Evolutionary conservation across 1,139 yeast species (phyloP).

Genomic region (Geotrichum cucujoidarum): DNA sequence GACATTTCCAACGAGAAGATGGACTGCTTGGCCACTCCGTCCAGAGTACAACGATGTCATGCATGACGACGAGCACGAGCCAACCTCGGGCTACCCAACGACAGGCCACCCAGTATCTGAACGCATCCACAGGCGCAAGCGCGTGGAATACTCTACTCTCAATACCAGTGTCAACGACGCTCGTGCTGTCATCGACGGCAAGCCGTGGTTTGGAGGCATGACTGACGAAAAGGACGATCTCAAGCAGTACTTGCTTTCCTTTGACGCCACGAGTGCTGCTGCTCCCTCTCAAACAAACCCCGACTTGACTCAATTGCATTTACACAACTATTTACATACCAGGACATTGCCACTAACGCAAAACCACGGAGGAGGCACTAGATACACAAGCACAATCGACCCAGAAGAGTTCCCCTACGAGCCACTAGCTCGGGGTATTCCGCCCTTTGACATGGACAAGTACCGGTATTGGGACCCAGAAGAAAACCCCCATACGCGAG

Average conservation of each 20-base stretch:
- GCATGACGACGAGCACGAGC: neutral
- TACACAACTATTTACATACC: neutral
- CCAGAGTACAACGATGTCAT: slow-evolving; percentile 4
- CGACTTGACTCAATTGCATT: neutral
- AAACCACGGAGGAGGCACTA: slow-evolving; percentile 15
- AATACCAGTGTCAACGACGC: neutral
- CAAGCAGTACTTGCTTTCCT: neutral
- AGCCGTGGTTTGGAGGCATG: slow-evolving; percentile 4
- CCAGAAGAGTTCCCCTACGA: slow-evolving; percentile 9
- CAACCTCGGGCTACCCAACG: neutral
- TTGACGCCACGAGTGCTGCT: slow-evolving; percentile 5
- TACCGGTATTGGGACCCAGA: neutral
- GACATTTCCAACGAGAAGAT: slow-evolving; percentile 12
- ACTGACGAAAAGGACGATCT: neutral
- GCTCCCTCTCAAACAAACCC: neutral
- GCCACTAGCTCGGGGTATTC: slow-evolving; percentile 10
- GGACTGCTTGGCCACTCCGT: slow-evolving; percentile 22
- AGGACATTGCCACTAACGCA: slow-evolving; percentile 3
- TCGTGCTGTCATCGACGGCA: neutral
- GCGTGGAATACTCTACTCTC: slow-evolving; percentile 15
- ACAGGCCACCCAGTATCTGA: slow-evolving; percentile 18
- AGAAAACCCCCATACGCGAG: neutral
- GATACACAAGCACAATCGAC: slow-evolving; percentile 12
- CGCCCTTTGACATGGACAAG: slow-evolving; percentile 12
- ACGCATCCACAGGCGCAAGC: slow-evolving; percentile 8